Evolutionary conservation across 2,329 filamentous ascomycete genomes (phyloP), one percentile per base, ranked within the genome.

Genomic region (Nemania sp.): DNA sequence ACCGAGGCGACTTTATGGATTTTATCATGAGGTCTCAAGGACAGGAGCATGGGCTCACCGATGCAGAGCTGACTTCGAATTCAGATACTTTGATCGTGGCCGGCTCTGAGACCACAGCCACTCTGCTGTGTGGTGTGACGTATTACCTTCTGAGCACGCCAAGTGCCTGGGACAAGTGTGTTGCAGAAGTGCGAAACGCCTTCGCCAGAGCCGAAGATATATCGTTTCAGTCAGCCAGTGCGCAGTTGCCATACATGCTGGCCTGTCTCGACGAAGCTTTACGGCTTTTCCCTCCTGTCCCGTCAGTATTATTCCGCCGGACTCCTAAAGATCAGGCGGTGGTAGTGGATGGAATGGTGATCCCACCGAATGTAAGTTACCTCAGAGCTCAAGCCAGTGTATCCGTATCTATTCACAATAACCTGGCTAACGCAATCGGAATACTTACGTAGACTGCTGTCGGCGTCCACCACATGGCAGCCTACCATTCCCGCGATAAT

Each of bases 91-190:
- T 53, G 11, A 53, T 53, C 4, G 51, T 51, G 47, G 47, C 51
- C 10, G 51, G 51, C 51, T 32, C 26, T 13, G 51, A 53, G 51
- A 53, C 51, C n/a, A 53, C 51, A 13, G 51, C 51, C 11, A 53
- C 51, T 7, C 18, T 53, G 15, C 18, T 53, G 20, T 51, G 20
- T 18, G 47, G 47, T 51, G 24, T 51, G 7, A 51, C 47, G 7
- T 51, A 51, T 51, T 51, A 51, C 18, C 24, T 51, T 26, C 47
- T 51, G 5, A 51, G 15, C 13, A 45, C 41, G 4, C 41, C 41
- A 4, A 15, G n/a, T 45, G 41, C 41, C 18, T 45, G 41, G 41
- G 15, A 2, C 18, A 45, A 45, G 18, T 45, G 41, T 45, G 41
- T 45, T n/a, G 15, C 41, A n/a, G 41, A 45, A 45, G 41, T 45